Conservation (phyloP, 2,329 filamentous ascomycete species). For the Neopestalotiopsis sp. region DNA sequence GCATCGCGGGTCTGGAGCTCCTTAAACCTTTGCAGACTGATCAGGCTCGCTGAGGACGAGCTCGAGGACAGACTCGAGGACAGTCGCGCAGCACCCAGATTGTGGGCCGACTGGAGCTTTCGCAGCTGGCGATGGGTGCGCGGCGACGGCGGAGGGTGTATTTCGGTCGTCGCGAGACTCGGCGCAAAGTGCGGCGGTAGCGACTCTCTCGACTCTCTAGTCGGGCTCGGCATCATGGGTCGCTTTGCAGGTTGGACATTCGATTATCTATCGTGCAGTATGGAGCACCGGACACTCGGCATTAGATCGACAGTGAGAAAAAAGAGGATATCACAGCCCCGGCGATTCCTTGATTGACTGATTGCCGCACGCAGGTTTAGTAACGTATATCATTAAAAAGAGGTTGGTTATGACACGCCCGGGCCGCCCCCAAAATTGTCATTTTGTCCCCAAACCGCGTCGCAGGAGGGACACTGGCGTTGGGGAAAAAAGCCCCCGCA, state of each 20-base stretch:
- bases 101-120: constrained; percentile 78
- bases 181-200: constrained; percentile 33
- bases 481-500: not conserved
- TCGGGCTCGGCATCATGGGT: constrained; percentile 36
- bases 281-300: not conserved
- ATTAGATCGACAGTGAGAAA: not conserved
- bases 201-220: constrained; percentile 33
- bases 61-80: constrained; percentile 47
- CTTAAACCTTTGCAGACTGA: constrained; percentile 66
- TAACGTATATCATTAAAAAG: not conserved
- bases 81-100: constrained; percentile 62
- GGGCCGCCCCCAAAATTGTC: not conserved
- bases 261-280: not conserved
- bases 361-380: not conserved
- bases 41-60: constrained; percentile 42
- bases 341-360: not conserved
- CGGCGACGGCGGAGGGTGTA: constrained; percentile 64
- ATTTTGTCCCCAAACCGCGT: not conserved
- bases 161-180: constrained; percentile 48
- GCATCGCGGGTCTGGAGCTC: constrained; percentile 36
- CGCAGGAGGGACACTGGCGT: not conserved
- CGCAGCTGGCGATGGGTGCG: constrained; percentile 71
- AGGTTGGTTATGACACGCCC: constrained; percentile 14
- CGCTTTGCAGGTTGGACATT: constrained; percentile 2
- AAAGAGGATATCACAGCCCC: not conserved